These are phyloP conservation scores for Graphilbum sp. DNA, from an alignment of 2,329 filamentous ascomycete species.

Conservation along the genomic window DNA sequence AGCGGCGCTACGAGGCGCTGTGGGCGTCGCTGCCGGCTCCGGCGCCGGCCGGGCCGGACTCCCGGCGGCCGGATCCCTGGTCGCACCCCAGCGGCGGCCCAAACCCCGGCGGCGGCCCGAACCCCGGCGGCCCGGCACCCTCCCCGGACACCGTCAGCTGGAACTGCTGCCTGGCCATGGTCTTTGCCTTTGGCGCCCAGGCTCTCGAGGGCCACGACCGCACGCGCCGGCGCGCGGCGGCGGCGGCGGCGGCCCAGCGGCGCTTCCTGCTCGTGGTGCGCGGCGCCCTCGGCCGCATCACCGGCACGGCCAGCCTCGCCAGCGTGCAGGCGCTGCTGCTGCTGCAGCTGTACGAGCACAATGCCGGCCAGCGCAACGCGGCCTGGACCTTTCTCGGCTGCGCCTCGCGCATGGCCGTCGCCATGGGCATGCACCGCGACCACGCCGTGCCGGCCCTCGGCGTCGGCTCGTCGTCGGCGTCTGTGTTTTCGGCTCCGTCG, in stretches of 20 bases:
- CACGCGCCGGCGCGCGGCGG: constrained; percentile 1
- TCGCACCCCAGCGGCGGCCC: constrained; percentile 5
- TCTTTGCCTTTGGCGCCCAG: constrained; percentile 9
- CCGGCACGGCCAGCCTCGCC: constrained; percentile 16
- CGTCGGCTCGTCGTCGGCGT: not conserved
- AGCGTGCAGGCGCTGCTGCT: constrained; percentile 25
- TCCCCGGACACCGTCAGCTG: constrained; percentile 6
- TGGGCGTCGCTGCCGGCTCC: constrained; percentile 1
- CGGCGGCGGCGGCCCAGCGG: constrained; percentile 5
- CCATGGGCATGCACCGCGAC: constrained; percentile 24
- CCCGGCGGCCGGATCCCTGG: not conserved
- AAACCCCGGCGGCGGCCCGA: not conserved
- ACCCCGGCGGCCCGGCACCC: not conserved
- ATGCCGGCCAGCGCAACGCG: constrained; percentile 24
- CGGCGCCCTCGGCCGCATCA: constrained; percentile 5
- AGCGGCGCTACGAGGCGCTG: constrained; percentile 6
- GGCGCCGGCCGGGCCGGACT: not conserved
- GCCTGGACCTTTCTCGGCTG: constrained; percentile 26
- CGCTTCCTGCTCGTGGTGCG: constrained; percentile 7
- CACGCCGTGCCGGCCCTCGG: constrained; percentile 1
- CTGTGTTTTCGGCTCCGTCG: not conserved
- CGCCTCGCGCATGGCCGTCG: constrained; percentile 24
- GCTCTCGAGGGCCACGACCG: constrained; percentile 8
- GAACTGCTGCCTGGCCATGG: constrained; percentile 10
- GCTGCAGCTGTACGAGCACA: constrained; percentile 25